phyloP scores from a whole-genome alignment of 495 filamentous ascomycete species.

The Pseudotulostoma volvatum region DNA sequence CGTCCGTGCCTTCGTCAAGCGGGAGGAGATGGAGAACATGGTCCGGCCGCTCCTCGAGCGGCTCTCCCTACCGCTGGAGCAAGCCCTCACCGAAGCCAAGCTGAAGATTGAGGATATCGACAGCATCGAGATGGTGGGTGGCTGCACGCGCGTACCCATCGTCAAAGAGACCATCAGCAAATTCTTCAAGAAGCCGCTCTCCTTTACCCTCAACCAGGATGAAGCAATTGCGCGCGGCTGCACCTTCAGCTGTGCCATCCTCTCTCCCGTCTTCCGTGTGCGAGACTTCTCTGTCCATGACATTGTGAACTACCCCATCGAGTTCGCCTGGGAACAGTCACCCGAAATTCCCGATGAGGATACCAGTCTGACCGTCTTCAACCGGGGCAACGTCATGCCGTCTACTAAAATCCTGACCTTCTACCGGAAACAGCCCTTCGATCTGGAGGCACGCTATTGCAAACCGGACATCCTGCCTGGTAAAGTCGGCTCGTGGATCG shows the following conservation, averaged over 20 bases:
- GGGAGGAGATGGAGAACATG: constrained; percentile 85
- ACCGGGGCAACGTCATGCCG: constrained; percentile 91
- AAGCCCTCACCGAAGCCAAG: constrained; percentile 82
- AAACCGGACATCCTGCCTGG: constrained; percentile 80
- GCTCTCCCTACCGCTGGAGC: constrained; percentile 58
- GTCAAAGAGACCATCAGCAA: constrained; percentile 79
- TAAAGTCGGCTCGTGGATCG: constrained; percentile 86
- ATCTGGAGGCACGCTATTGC: constrained; percentile 86
- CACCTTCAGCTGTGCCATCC: constrained; percentile 94
- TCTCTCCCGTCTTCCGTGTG: constrained; percentile 96
- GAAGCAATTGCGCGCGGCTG: constrained; percentile 93
- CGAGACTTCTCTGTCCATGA: constrained; percentile 96
- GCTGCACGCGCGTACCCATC: constrained; percentile 82
- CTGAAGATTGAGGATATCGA: constrained; percentile 86
- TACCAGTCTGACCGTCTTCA: constrained; percentile 92
- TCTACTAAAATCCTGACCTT: constrained; percentile 99
- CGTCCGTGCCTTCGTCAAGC: constrained; percentile 74
- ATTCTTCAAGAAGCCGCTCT: constrained; percentile 83
- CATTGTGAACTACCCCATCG: constrained; percentile 94
- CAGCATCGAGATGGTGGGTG: constrained; percentile 82
- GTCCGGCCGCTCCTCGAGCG: constrained; percentile 71
- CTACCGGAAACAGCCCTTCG: constrained; percentile 95
- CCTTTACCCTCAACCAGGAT: constrained; percentile 96
- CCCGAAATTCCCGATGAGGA: constrained; percentile 97
- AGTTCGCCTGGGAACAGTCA: constrained; percentile 99